Base-by-base conservation (phyloP, 257 asterid species). In the Ligustrum vulgare region DNA sequence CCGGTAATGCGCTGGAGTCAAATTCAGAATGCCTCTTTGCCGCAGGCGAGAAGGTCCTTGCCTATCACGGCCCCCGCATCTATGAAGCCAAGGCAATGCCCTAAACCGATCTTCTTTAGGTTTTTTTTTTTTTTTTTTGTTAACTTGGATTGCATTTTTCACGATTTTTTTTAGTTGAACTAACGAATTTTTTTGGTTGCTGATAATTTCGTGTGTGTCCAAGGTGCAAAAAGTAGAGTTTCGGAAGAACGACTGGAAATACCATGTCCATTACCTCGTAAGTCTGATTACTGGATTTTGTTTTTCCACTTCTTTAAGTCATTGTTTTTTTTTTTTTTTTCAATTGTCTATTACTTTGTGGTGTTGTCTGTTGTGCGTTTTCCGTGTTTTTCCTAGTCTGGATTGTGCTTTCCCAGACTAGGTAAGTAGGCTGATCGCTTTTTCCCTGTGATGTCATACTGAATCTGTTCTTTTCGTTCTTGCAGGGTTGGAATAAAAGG, bases 401-500 rank as follows among this genome's bases (percentile, higher is more conserved):
- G 20, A 4, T 71, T 32, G 13, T 70, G 47, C 45, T 37, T 5
- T 36, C 28, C 33, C 31, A 31, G 34, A 32, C 56, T 79, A 67
- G 16, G 56, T 62, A 56, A 8, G 77, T 28, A 18, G 72, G 68
- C 15, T 25, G 60, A 20, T 33, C 6, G 47, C 36, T 65, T 45
- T 73, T 60, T 36, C 45, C 62, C 51, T 32, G 70, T 39, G 18
- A 64, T 68, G 72, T 62, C 73, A 51, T 45, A 31, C n/a, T 75
- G 80, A 23, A 75, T 78, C n/a, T 72, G 35, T 76, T 39, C 36
- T 76, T 78, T 72, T 65, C 70, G 18, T 37, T 71, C 79, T 73
- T 80, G 85, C 96, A 95, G 98, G 98, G 98, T 41, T 93, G 99
- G 98, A 95, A 87, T 81, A 91, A 95, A 86, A 95, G 88, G 99